Percentiles rank a stretch among this genome's conserved stretches.
Evolutionary conservation across 176 grass and related monocot species (phyloP).

Genomic region (Areca catechu): DNA sequence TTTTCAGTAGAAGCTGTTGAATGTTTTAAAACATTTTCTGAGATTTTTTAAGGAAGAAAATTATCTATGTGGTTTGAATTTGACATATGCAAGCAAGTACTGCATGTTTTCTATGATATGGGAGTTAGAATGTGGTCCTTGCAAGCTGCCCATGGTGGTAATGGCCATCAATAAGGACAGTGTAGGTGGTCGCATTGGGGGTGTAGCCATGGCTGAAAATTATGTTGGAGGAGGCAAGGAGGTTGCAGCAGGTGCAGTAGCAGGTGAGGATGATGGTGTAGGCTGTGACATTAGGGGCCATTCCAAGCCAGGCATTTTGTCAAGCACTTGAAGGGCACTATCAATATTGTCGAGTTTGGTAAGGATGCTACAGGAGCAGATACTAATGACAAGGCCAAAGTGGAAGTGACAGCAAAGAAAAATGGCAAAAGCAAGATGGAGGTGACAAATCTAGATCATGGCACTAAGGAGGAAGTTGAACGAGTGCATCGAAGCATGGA

Average conservation of each 20-base stretch:
- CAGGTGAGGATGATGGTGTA: conserved; percentile 48
- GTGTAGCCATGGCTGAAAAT: conserved; percentile 28
- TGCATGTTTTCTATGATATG: no score
- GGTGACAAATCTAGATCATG: conserved; percentile 40
- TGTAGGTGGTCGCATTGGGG: conserved; percentile 48
- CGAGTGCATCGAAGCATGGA: conserved; percentile 38
- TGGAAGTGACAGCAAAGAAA: conserved; percentile 34
- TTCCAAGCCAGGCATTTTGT: conserved; percentile 52
- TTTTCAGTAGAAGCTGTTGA: no score
- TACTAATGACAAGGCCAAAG: conserved; percentile 45
- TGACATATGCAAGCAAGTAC: no score
- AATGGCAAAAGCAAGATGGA: conserved; percentile 36
- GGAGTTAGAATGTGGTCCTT: no score
- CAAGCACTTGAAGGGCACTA: conserved; percentile 41
- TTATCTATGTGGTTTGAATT: no score
- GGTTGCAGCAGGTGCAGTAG: conserved; percentile 37
- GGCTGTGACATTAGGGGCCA: conserved; percentile 40
- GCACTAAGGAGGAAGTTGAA: conserved; percentile 65
- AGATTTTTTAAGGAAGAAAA: no score
- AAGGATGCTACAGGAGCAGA: conserved; percentile 62
- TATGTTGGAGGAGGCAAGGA: conserved; percentile 27
- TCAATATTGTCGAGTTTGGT: conserved; percentile 29
- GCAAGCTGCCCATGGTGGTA: conserved; percentile 18
- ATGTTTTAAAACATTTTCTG: no score
- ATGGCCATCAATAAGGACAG: conserved; percentile 47